Base-by-base conservation (phyloP, 2,329 filamentous ascomycete genomes). In the Talaromyces amestolkiae region DNA sequence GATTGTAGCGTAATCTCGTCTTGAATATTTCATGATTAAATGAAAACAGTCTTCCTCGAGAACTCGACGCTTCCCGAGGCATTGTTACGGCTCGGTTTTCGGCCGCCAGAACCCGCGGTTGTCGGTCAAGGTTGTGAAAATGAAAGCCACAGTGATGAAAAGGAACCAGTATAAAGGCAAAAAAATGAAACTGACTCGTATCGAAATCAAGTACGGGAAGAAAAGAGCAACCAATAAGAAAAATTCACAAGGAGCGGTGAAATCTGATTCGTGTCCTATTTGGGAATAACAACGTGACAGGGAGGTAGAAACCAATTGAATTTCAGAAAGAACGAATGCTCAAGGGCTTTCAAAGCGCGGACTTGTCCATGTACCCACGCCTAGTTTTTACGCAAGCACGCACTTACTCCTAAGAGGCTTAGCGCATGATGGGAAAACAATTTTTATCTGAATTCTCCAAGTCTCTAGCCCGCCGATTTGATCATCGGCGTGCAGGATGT, bases 241-340 rank as follows among this genome's bases (percentile, higher is more conserved):
- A 54, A 62, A 62, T 19, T 62, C 22, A 8, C 41, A 54, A 54
- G 27, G 6, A 62, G 47, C 60, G 22, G 35, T 60, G 31, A 33
- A 39, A 39, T 62, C 47, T 62, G 60, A 62, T 62, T 62, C 60
- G 60, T 47, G 39, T 22, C 33, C 17, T 24, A n/a, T 0, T 33
- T 33, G 27, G 49, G 24, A 53, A 53, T 17, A n/a, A 3, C 17
- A 56, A 19, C 19, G 22, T 59, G 22, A 27, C 35, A 41, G 35
- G 54, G 33, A 24, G 5, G 8, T 10, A 22, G 19, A 41, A 19
- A n/a, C 54, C 37, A 58, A 54, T 54, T 17, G 35, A 54, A 15
- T 4, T 9, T 33, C 5, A 22, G 10, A 37, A 22, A n/a, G 9
- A 22, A 56, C 31, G 51, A 35, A 11, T n/a, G 31, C 11, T 11